phyloP scores from a whole-genome alignment of 2,329 filamentous ascomycete genomes.

The Rutstroemia sp. region DNA sequence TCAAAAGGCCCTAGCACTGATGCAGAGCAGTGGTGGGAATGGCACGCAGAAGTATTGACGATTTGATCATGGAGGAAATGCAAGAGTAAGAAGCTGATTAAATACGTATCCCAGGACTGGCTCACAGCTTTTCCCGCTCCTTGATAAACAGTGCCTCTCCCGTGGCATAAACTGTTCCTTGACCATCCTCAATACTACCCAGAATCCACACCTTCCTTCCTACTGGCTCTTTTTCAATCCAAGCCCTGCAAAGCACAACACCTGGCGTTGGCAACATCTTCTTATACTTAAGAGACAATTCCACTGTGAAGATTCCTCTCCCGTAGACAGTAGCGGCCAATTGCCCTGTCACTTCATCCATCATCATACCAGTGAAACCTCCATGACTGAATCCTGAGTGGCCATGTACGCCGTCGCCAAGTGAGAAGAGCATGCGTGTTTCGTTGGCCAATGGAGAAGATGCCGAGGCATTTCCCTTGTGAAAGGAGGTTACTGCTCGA shows the following conservation, averaged over 20 bases:
- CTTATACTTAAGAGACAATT: not conserved
- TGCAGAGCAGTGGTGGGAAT: not conserved
- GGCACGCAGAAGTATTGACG: not conserved
- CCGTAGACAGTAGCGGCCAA: not conserved
- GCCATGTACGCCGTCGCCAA: not conserved
- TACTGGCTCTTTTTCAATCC: not conserved
- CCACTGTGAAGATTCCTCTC: not conserved
- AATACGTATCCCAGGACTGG: not conserved
- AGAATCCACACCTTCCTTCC: not conserved
- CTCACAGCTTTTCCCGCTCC: not conserved
- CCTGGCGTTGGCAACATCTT: not conserved
- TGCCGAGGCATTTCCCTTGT: not conserved
- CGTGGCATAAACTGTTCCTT: slow-evolving; percentile 40
- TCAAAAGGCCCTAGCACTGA: not conserved
- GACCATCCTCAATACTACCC: slow-evolving; percentile 4
- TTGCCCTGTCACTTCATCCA: slow-evolving; percentile 2
- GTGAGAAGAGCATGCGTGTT: not conserved
- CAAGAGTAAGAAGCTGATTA: not conserved
- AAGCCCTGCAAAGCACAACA: not conserved
- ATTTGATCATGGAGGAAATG: not conserved
- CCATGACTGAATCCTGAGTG: not conserved
- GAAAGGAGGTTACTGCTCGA: not conserved
- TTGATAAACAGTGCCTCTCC: slow-evolving; percentile 45
- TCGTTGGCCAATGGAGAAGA: not conserved
- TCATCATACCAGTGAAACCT: not conserved